A percentile compares a stretch with the other conserved stretches of the same genome.
phyloP scores from a whole-genome alignment of 495 filamentous ascomycete genomes.

The Talaromyces nanjingensis region DNA sequence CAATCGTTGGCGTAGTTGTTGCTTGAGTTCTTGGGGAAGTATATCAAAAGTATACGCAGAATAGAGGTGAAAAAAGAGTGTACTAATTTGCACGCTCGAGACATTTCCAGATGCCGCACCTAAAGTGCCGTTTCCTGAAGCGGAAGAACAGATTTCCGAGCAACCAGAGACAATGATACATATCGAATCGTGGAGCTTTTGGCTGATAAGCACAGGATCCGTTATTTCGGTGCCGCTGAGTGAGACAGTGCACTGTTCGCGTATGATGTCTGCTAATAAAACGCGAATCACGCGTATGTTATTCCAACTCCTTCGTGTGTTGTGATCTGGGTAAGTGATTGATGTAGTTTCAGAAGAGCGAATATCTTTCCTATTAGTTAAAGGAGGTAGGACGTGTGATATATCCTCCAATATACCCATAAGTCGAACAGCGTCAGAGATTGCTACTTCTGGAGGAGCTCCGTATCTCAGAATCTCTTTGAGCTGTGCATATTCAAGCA shows the following conservation, averaged over 20 bases:
- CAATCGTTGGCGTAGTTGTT: neutral
- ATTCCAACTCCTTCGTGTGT: slow-evolving; percentile 7
- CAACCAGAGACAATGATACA: neutral
- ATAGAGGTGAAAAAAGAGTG: slow-evolving; percentile 4
- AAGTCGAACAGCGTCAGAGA: neutral
- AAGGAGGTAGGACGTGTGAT: neutral
- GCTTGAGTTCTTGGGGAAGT: neutral
- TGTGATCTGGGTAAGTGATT: slow-evolving; percentile 3
- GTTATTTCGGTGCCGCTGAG: neutral
- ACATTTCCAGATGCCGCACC: neutral
- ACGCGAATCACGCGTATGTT: slow-evolving; percentile 1
- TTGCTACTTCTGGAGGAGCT: neutral
- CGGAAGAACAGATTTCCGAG: slow-evolving; percentile 1
- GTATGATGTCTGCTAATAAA: slow-evolving; percentile 5
- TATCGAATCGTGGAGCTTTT: neutral
- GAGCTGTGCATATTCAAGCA: slow-evolving; percentile 3
- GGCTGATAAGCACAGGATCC: neutral
- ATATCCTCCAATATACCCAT: neutral
- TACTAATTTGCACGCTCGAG: neutral
- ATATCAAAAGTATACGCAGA: neutral
- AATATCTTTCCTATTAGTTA: neutral
- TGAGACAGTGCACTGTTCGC: neutral
- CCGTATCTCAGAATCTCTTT: slow-evolving; percentile 6
- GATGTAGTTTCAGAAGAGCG: neutral
- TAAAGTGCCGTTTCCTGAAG: neutral